These are phyloP conservation scores for Penicillium corylophilum DNA, from an alignment of 2,329 filamentous ascomycete species.

Conservation along the genomic window DNA sequence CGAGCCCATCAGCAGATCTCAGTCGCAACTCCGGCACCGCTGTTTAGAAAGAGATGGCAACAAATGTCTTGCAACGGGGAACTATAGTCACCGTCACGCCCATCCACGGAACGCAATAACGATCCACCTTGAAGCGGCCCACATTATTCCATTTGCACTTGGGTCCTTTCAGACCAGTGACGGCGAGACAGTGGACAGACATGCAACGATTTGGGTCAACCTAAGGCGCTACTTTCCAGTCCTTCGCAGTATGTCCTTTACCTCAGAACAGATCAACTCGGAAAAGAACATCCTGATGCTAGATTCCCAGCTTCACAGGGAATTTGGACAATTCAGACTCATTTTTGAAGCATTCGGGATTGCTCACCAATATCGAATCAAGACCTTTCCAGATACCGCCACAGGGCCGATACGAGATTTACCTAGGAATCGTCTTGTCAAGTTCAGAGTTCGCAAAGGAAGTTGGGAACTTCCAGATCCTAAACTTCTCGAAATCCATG, in stretches of 20 bases:
- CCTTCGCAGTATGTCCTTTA: conserved; percentile 11
- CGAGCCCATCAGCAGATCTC: conserved; percentile 9
- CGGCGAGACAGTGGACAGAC: conserved; percentile 6
- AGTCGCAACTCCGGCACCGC: conserved; percentile 6
- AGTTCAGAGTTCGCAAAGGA: conserved; percentile 15
- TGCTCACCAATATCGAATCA: conserved; percentile 17
- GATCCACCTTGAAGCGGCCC: conserved; percentile 14
- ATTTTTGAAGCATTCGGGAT: conserved; percentile 14
- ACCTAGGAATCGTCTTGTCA: conserved; percentile 14
- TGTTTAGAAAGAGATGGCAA: conserved; percentile 22
- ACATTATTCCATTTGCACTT: conserved; percentile 20
- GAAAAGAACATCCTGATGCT: conserved; percentile 21
- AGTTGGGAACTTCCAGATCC: conserved; percentile 16
- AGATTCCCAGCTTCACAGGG: conserved; percentile 4
- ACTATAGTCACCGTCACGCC: conserved; percentile 5
- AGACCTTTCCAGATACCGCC: conserved; percentile 12
- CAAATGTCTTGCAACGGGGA: conserved; percentile 17
- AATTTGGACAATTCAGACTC: conserved; percentile 18
- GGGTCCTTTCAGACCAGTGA: conserved; percentile 9
- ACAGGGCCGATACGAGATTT: conserved; percentile 5
- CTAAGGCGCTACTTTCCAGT: conserved; percentile 21
- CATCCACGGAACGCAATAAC: conserved; percentile 9
- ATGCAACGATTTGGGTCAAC: conserved; percentile 18
- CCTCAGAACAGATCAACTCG: conserved; percentile 15
- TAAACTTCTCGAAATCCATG: conserved; percentile 19